phyloP scores from a whole-genome alignment of 441 rosid species.

The Mallotus japonicus region DNA sequence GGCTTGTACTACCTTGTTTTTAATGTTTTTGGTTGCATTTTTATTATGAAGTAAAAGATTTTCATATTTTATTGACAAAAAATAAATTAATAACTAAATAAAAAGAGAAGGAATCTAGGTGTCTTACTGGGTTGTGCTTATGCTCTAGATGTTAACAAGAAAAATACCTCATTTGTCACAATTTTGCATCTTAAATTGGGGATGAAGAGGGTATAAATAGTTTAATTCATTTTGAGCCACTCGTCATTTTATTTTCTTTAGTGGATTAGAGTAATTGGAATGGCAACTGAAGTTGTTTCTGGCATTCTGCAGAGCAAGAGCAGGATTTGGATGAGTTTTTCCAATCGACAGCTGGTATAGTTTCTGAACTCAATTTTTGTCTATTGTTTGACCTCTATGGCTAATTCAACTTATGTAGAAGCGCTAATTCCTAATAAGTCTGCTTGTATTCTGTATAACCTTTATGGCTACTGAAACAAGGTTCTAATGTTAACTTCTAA shows the following conservation, averaged over 20 bases:
- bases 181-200: background rate
- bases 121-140: background rate
- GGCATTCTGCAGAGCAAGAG: slow-evolving; percentile 68
- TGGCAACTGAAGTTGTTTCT: slow-evolving; percentile 24
- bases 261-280: background rate
- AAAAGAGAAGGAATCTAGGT: background rate
- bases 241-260: background rate
- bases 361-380: slow-evolving; percentile 5
- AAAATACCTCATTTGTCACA: background rate
- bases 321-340: slow-evolving; percentile 68
- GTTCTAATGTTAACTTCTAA: background rate
- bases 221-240: background rate
- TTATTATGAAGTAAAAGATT: background rate
- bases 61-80: no score
- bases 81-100: background rate
- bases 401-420: background rate
- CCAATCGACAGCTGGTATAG: slow-evolving; percentile 74
- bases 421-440: background rate
- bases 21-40: background rate
- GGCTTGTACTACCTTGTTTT: no score
- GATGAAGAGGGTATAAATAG: background rate
- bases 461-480: background rate
- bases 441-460: background rate
- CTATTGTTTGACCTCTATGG: background rate
- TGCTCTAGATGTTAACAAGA: background rate